Conservation (phyloP, 495 filamentous ascomycete species). For the Venustampulla echinocandica region DNA sequence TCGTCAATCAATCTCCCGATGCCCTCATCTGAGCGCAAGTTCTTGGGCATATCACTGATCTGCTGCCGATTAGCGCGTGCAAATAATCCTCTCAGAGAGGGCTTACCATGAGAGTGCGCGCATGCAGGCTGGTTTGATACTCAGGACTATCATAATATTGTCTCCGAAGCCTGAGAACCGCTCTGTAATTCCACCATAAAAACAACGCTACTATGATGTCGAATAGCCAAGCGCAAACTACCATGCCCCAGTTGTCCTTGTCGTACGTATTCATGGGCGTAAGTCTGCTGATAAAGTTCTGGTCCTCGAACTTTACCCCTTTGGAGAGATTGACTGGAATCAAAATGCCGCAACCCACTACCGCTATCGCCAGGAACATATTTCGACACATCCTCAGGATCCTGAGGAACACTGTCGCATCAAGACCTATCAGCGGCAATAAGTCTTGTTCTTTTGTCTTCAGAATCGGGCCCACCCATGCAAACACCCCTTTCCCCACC, state of each 20-base stretch:
- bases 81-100: neutral
- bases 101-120: slow-evolving; percentile 77
- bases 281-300: slow-evolving; percentile 42
- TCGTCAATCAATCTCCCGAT: slow-evolving; percentile 70
- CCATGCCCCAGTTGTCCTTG: slow-evolving; percentile 65
- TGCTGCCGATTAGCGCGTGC: slow-evolving; percentile 23
- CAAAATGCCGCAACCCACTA: slow-evolving; percentile 70
- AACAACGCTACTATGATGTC: slow-evolving; percentile 68
- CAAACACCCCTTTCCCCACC: slow-evolving; percentile 74
- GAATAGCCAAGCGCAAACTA: slow-evolving; percentile 70
- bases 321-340: slow-evolving; percentile 72
- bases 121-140: slow-evolving; percentile 80
- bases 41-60: slow-evolving; percentile 77
- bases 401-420: slow-evolving; percentile 83
- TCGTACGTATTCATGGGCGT: slow-evolving; percentile 49
- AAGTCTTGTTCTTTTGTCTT: slow-evolving; percentile 66
- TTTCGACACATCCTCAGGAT: slow-evolving; percentile 89
- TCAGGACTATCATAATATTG: slow-evolving; percentile 80
- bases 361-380: slow-evolving; percentile 64
- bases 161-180: slow-evolving; percentile 58
- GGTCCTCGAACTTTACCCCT: slow-evolving; percentile 40
- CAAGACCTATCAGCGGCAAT: slow-evolving; percentile 72
- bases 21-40: slow-evolving; percentile 71
- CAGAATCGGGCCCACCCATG: slow-evolving; percentile 75
- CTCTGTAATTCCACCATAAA: slow-evolving; percentile 84